Conservation (phyloP, 140 eudicot species). For the Senecio squalidus region DNA sequence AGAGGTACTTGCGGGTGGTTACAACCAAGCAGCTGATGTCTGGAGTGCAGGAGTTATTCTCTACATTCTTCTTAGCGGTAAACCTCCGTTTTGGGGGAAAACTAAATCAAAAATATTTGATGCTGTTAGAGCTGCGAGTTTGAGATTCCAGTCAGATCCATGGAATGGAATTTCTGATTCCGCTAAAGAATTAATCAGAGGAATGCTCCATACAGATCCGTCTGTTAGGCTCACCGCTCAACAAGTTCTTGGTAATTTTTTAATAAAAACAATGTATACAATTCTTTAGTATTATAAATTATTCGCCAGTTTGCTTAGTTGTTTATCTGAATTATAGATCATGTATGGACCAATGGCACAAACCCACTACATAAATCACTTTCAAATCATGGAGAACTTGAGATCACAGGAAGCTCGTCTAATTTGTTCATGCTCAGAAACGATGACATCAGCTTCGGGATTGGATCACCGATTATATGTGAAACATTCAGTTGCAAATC, state of each 20-base stretch:
- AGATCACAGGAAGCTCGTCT: conserved; percentile 21
- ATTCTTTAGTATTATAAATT: too few relatives aligned
- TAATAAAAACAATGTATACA: conserved; percentile 7
- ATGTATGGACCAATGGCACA: conserved; percentile 43
- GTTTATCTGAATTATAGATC: conserved; percentile 33
- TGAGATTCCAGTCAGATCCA: conserved; percentile 61
- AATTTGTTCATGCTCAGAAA: conserved; percentile 35
- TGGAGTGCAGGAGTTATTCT: conserved; percentile 91
- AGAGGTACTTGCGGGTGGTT: conserved; percentile 74
- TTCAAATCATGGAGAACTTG: conserved; percentile 12
- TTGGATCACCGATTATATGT: conserved; percentile 30
- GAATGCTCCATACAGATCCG: conserved; percentile 71
- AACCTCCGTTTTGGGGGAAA: conserved; percentile 84
- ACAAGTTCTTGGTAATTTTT: conserved; percentile 61
- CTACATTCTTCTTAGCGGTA: conserved; percentile 73
- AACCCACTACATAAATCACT: neutral
- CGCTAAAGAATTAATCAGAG: conserved; percentile 64
- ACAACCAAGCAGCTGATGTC: conserved; percentile 72
- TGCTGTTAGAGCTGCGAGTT: conserved; percentile 72
- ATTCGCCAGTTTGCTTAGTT: neutral
- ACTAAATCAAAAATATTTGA: conserved; percentile 67
- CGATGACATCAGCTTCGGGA: conserved; percentile 63
- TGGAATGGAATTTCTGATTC: conserved; percentile 61
- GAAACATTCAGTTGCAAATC: conserved; percentile 51
- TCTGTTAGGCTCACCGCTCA: conserved; percentile 54